Evolutionary conservation across 495 filamentous ascomycete genomes (phyloP), one percentile per base, ranked within the genome.

Genomic region (Aspergillus egyptiacus): DNA sequence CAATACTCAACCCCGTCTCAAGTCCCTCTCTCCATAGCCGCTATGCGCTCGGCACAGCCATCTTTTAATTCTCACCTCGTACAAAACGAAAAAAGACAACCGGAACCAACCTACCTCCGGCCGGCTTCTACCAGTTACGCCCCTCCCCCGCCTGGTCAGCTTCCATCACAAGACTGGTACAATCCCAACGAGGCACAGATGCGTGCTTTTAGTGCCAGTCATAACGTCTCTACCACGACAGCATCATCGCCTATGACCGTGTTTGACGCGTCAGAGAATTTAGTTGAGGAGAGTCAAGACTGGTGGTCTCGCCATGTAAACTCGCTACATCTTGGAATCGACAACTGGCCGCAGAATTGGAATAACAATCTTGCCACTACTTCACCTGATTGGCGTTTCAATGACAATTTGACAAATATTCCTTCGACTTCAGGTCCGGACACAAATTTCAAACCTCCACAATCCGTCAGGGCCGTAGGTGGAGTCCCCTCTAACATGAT

Each of bases 241-340:
- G 53, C 47, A 17, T 57, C 58, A 23, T 67, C 69, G 1, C 66
- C 73, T 10, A 51, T 66, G 18, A 55, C 71, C 5, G 59, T 59
- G 19, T 68, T 79, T 18, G 72, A 73, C 9, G 67, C 66, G 5
- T 60, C 75, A 3, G 72, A 77, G 8, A 70, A 70, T 5, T 51
- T 78, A 17, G 70, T 80, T 6, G 70, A 75, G 38, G 73, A 78
- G 34, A 77, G 72, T 46, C 79, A 79, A 40, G 72, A 81, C 28
- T 83, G 79, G 79, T 82, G 78, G 79, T 59, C 76, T 33, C 63
- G 67, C 6, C 77, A 80, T 51, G 66, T 76, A 8, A 67, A 65
- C 15, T 62, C 63, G 6, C 54, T 77, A 32, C 63, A 60, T 6
- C 48, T 74, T 10, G 74, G 68, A 8, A 69, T 75, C 45, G 75